phyloP scores from a whole-genome alignment of 345 rosid genomes.

The Barbarea vulgaris region DNA sequence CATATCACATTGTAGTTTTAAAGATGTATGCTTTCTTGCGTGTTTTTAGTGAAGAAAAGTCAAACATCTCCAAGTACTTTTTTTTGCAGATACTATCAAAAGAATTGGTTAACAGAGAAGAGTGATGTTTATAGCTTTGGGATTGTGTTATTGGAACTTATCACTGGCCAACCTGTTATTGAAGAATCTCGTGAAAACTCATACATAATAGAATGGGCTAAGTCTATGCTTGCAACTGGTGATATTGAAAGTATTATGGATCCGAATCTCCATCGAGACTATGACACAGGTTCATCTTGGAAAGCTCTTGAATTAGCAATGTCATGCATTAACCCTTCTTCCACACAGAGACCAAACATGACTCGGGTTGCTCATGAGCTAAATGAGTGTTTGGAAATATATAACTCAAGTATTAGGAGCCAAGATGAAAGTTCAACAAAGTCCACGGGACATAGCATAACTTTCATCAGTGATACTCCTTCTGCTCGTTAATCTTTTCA shows the following conservation, averaged over 20 bases:
- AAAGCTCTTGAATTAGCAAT: conserved; percentile 41
- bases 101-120: conserved; percentile 42
- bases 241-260: conserved; percentile 35
- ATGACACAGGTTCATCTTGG: conserved; percentile 32
- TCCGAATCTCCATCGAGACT: conserved; percentile 26
- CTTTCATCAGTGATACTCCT: conserved; percentile 25
- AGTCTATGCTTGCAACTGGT: conserved; percentile 21
- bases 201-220: conserved; percentile 36
- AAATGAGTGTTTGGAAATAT: conserved; percentile 38
- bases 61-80: not conserved
- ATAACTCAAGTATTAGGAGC: not conserved
- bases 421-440: conserved; percentile 8
- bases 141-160: conserved; percentile 44
- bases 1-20: not conserved
- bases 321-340: conserved; percentile 29
- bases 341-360: conserved; percentile 43
- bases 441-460: not conserved
- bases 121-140: conserved; percentile 61
- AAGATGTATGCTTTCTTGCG: not conserved
- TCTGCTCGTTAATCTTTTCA: conserved; percentile 24
- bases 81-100: conserved; percentile 38
- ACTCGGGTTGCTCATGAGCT: conserved; percentile 35
- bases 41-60: not conserved
- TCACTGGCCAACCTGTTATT: conserved; percentile 44
- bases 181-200: not conserved